These are phyloP conservation scores for Scleroderma bovista DNA, from an alignment of 768 basidiomycete genomes.

Conservation along the genomic window DNA sequence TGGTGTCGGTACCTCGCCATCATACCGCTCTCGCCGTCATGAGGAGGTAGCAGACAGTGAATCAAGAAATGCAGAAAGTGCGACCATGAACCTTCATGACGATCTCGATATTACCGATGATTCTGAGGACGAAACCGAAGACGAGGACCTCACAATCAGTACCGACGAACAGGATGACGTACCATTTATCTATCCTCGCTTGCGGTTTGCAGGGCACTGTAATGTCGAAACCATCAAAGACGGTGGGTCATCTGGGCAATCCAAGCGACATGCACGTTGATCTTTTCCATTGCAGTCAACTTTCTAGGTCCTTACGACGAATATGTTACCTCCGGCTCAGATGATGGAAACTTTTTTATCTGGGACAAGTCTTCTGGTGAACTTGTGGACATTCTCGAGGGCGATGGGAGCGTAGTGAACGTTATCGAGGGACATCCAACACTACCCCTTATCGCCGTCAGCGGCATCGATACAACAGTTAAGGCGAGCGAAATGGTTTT, in stretches of 20 bases:
- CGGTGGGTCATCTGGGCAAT: constrained; percentile 40
- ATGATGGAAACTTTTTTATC: constrained; percentile 84
- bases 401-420: constrained; percentile 78
- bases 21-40: too few species aligned
- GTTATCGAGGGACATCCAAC: constrained; percentile 79
- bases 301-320: constrained; percentile 78
- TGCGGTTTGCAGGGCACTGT: constrained; percentile 60
- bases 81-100: constrained; percentile 25
- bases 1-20: too few species aligned
- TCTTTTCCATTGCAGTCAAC: constrained; percentile 50
- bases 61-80: constrained; percentile 13
- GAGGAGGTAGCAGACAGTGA: not conserved
- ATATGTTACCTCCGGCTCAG: constrained; percentile 76
- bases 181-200: constrained; percentile 58
- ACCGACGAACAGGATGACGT: constrained; percentile 29
- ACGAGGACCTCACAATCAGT: constrained; percentile 24
- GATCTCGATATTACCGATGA: constrained; percentile 28
- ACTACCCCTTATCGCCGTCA: constrained; percentile 76
- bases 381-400: constrained; percentile 76
- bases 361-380: constrained; percentile 69
- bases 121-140: constrained; percentile 23
- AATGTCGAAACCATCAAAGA: constrained; percentile 87
- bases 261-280: not conserved
- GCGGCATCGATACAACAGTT: constrained; percentile 81
- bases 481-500: constrained; percentile 46